Evolutionary conservation across 2,329 filamentous ascomycete species (phyloP).

Genomic region (Hyphodiscus sp.): DNA sequence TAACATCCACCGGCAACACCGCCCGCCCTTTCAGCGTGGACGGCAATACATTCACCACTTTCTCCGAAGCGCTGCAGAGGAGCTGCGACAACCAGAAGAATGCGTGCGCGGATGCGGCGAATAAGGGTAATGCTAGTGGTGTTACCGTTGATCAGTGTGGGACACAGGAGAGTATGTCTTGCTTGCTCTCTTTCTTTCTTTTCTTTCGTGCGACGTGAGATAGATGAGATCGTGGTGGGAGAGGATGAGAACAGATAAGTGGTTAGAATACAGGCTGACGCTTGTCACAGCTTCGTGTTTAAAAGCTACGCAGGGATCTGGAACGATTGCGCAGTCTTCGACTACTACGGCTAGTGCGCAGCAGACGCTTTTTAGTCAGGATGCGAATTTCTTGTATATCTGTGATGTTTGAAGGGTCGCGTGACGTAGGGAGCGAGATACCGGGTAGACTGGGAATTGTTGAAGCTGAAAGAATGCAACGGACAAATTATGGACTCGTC

Average conservation of each 20-base stretch:
- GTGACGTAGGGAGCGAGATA: neutral
- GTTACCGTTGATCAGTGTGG: conserved; percentile 13
- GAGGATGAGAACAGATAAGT: neutral
- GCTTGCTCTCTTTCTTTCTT: neutral
- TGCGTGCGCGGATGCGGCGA: conserved; percentile 13
- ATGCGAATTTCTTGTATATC: conserved; percentile 18
- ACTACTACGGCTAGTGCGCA: neutral
- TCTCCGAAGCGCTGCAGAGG: conserved; percentile 7
- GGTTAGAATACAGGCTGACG: neutral
- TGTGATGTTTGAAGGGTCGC: conserved; percentile 11
- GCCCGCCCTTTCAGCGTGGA: conserved; percentile 12
- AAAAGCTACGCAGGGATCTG: neutral
- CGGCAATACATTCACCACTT: conserved; percentile 14
- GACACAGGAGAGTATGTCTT: conserved; percentile 13
- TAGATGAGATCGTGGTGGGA: neutral
- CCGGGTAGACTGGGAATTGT: neutral
- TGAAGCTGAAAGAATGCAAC: too few relatives aligned
- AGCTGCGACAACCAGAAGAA: conserved; percentile 18
- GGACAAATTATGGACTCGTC: too few relatives aligned
- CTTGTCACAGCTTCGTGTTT: neutral
- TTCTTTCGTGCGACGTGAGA: neutral
- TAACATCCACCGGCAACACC: conserved; percentile 2
- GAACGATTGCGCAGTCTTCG: neutral
- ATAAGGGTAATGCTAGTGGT: conserved; percentile 4
- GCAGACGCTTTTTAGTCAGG: conserved; percentile 9